These are phyloP conservation scores for Chrysopogon serrulatus DNA, from an alignment of 176 grass and related monocot species.

Conservation along the genomic window DNA sequence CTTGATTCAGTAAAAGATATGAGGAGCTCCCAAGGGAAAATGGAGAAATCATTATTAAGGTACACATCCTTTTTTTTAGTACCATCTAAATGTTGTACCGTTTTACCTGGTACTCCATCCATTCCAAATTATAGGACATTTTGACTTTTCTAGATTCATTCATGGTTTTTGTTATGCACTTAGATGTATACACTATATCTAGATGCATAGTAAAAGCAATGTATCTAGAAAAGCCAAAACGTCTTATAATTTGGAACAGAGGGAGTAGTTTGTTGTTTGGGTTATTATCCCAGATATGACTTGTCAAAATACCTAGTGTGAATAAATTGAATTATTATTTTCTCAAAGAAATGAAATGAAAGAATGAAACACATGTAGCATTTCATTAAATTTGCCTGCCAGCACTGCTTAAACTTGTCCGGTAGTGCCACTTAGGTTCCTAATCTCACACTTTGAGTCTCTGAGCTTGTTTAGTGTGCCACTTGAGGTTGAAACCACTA, in stretches of 20 bases:
- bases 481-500: not conserved
- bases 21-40: conserved; percentile 94
- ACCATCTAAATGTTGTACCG: not conserved
- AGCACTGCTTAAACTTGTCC: not conserved
- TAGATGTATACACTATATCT: too few relatives aligned
- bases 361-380: not conserved
- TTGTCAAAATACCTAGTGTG: not conserved
- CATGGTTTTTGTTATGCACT: too few relatives aligned
- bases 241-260: too few relatives aligned
- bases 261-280: not conserved
- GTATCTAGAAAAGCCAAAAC: too few relatives aligned
- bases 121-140: too few relatives aligned
- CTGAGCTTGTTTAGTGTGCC: not conserved
- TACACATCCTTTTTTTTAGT: conserved; percentile 18
- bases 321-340: not conserved
- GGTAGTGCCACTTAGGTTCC: not conserved
- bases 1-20: conserved; percentile 57
- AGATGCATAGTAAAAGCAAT: too few relatives aligned
- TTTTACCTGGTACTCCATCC: not conserved
- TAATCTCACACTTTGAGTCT: not conserved
- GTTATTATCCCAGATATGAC: not conserved
- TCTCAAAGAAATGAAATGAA: not conserved
- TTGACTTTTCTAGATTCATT: too few relatives aligned
- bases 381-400: not conserved
- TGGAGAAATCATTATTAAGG: conserved; percentile 98